These are phyloP conservation scores for Plasmodium reichenowi DNA, from an alignment of 169 alveolate genomes.

Conservation along the genomic window DNA sequence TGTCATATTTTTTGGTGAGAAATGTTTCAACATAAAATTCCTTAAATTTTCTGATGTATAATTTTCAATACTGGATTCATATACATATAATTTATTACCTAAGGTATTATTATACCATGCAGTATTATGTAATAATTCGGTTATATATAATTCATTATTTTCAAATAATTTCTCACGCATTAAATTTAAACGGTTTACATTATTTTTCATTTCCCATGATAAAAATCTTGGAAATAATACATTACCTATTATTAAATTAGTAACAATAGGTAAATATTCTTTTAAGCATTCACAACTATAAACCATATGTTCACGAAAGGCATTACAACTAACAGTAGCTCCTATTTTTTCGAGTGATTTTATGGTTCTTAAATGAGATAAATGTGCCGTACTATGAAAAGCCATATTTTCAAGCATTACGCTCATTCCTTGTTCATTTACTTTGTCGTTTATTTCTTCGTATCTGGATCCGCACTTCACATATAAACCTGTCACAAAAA, in stretches of 20 bases:
- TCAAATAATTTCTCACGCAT: slow-evolving; percentile 78
- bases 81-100: slow-evolving; percentile 84
- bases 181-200: slow-evolving; percentile 79
- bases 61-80: slow-evolving; percentile 81
- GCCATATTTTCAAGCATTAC: slow-evolving; percentile 91
- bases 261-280: slow-evolving; percentile 86
- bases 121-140: slow-evolving; percentile 89
- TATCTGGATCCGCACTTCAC: slow-evolving; percentile 89
- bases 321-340: slow-evolving; percentile 86
- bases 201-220: slow-evolving; percentile 89
- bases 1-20: slow-evolving; percentile 89
- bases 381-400: slow-evolving; percentile 90
- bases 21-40: slow-evolving; percentile 88
- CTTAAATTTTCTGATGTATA: slow-evolving; percentile 89
- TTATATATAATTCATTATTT: slow-evolving; percentile 86
- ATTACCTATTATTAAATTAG: slow-evolving; percentile 89
- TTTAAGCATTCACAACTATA: slow-evolving; percentile 89
- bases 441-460: slow-evolving; percentile 80
- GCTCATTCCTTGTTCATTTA: slow-evolving; percentile 87
- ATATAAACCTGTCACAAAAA: slow-evolving; percentile 79
- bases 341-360: slow-evolving; percentile 91
- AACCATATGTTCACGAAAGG: slow-evolving; percentile 85
- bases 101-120: slow-evolving; percentile 93
- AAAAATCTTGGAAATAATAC: slow-evolving; percentile 91
- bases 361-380: slow-evolving; percentile 90